phyloP scores from a whole-genome alignment of 441 rosid species.

The Flueggea neowawraea region DNA sequence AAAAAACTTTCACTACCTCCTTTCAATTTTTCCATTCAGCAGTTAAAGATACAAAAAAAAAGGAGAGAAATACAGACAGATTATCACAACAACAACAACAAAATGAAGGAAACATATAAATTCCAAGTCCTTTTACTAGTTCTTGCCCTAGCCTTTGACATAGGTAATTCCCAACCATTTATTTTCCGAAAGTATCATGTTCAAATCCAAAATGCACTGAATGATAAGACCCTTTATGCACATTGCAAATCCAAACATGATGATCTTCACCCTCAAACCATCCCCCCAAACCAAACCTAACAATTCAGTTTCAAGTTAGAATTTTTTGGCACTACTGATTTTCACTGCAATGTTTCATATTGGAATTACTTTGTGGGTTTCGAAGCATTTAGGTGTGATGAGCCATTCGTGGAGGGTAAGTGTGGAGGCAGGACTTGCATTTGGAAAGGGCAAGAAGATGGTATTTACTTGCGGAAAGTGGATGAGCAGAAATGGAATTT shows the following conservation, averaged over 20 bases:
- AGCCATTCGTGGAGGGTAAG: slow-evolving; percentile 5
- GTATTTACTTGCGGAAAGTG: slow-evolving; percentile 8
- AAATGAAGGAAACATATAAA: too few relatives aligned
- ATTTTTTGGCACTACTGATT: slow-evolving; percentile 4
- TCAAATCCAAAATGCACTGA: neutral
- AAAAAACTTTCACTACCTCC: too few relatives aligned
- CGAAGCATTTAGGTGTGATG: slow-evolving; percentile 7
- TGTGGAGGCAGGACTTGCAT: slow-evolving; percentile 23
- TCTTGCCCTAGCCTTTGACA: too few relatives aligned
- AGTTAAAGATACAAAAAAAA: too few relatives aligned
- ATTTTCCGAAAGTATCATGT: too few relatives aligned
- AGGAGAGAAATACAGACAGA: too few relatives aligned
- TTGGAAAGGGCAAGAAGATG: slow-evolving; percentile 28
- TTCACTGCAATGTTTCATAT: slow-evolving; percentile 1
- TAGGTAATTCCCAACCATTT: too few relatives aligned
- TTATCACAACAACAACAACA: too few relatives aligned
- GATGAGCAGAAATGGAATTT: neutral
- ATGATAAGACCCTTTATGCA: neutral
- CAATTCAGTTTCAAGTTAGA: slow-evolving; percentile 2
- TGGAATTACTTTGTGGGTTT: neutral
- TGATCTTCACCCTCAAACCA: slow-evolving; percentile 1
- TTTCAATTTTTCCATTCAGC: too few relatives aligned
- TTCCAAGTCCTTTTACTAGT: too few relatives aligned
- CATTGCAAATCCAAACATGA: slow-evolving; percentile 11
- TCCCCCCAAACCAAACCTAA: neutral